Base-by-base conservation (phyloP, 768 basidiomycete species). In the Hygrophorus russula region DNA sequence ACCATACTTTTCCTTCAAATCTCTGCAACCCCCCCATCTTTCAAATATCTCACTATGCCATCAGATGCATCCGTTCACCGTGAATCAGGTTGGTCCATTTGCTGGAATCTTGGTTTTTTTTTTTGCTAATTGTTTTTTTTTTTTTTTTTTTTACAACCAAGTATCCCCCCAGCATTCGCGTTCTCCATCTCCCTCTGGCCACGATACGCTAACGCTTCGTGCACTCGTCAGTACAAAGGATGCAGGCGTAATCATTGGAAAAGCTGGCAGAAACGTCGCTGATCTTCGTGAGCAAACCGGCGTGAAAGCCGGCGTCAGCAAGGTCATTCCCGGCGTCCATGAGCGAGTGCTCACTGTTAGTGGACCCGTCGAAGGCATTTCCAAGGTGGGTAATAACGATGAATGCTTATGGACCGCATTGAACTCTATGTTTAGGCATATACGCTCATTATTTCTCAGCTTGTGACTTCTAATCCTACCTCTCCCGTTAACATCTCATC, bases 251-350 rank as follows among this genome's bases (percentile, higher is more conserved):
- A 93, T 96, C 64, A 97, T 97, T 54, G 92, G 94, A 51, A 96
- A 90, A 58, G 92, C 73, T 41, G 96, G 96, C 46, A 90, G 91
- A 71, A 98, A 97, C 58, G 94, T 99, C 57, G 94, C 94, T 50
- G 89, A 93, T 64, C 76, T 99, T 56, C 78, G 96, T 49, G 89
- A 94, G 52, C 82, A 88, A 56, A 94, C 92, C 35, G 91, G 87
- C 51, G 93, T 96, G 68, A 98, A 91, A 67, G 93, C 96, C 49
- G 96, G 96, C 59, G 96, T 99, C 64, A 92, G 85, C 75, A 98
- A 96, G 64, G 94, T 97, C 71, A 91, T 94, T 47, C 80, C 82
- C 44, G 96, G 96, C 56, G 91, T 99, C 47, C 92, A 96, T 61
- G 96, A 99, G 67, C 85, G 96, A 55, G 92, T 98, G 59, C 80